phyloP scores from a whole-genome alignment of 129 eudicot genomes.

The Oenanthe sinensis region DNA sequence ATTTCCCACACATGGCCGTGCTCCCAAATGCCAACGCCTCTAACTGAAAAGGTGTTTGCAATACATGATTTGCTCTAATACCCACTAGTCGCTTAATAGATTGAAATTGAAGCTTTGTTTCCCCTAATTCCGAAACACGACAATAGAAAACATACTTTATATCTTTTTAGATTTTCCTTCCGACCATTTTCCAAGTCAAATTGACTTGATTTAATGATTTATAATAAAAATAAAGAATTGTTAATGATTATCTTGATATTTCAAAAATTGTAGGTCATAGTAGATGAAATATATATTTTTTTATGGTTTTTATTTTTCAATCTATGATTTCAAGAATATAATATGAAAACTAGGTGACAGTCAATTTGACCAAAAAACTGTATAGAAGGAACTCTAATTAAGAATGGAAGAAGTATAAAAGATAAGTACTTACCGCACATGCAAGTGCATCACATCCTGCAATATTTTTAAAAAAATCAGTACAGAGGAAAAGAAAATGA shows the following conservation, averaged over 20 bases:
- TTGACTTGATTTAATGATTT: not conserved
- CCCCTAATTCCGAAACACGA: too few species aligned
- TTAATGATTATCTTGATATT: not conserved
- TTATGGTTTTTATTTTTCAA: not conserved
- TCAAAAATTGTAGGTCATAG: not conserved
- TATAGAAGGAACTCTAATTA: not conserved
- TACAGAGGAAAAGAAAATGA: not conserved
- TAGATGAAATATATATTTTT: not conserved
- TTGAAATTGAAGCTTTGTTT: not conserved
- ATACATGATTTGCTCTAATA: conserved; percentile 5
- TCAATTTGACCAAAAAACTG: not conserved
- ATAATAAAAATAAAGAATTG: too few species aligned
- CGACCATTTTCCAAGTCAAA: not conserved
- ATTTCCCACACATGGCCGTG: conserved; percentile 87
- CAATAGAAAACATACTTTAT: too few species aligned
- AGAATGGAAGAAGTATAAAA: not conserved
- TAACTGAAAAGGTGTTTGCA: conserved; percentile 38
- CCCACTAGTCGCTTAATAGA: not conserved
- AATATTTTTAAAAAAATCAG: conserved; percentile 15
- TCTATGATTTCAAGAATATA: not conserved
- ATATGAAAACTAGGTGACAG: not conserved
- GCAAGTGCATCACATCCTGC: conserved; percentile 98
- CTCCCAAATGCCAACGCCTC: conserved; percentile 96
- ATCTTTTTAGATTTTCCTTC: not conserved
- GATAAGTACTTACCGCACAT: conserved; percentile 62